Evolutionary conservation across 495 filamentous ascomycete genomes (phyloP).

Genomic region (Penicillium maclennaniae): DNA sequence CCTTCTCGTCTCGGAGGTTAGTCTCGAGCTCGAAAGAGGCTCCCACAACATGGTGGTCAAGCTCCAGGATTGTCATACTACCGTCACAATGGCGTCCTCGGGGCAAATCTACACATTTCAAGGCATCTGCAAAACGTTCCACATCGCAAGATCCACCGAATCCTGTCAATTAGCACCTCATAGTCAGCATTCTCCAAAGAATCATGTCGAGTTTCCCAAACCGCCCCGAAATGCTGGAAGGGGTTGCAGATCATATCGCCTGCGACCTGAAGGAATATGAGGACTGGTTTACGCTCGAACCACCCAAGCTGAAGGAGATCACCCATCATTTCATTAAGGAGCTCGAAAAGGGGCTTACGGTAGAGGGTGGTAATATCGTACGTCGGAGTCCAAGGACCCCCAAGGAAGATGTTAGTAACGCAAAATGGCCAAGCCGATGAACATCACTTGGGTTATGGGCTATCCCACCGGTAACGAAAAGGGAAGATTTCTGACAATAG

Average conservation of each 20-base stretch:
- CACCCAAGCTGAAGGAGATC: slow-evolving; percentile 77
- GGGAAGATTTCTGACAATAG: slow-evolving; percentile 82
- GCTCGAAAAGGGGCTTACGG: slow-evolving; percentile 74
- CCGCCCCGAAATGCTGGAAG: slow-evolving; percentile 55
- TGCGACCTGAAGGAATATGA: slow-evolving; percentile 73
- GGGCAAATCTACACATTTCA: background rate
- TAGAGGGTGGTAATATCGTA: slow-evolving; percentile 83
- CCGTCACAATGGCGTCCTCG: slow-evolving; percentile 21
- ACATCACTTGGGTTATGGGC: slow-evolving; percentile 89
- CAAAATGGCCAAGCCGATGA: slow-evolving; percentile 71
- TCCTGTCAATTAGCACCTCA: background rate
- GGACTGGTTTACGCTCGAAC: slow-evolving; percentile 67
- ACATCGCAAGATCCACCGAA: background rate
- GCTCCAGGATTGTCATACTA: slow-evolving; percentile 11
- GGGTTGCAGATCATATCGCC: slow-evolving; percentile 67
- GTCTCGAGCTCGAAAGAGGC: background rate
- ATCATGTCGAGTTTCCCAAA: slow-evolving; percentile 18
- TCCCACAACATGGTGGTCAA: background rate
- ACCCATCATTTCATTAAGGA: slow-evolving; percentile 78
- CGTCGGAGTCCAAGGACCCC: slow-evolving; percentile 29
- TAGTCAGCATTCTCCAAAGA: background rate
- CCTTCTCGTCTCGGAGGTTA: background rate
- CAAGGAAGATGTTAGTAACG: background rate
- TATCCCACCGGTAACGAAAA: slow-evolving; percentile 80
- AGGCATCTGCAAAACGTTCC: background rate